Evolutionary conservation across 2,329 filamentous ascomycete species (phyloP).

Genomic region (Fusarium incarnatum): DNA sequence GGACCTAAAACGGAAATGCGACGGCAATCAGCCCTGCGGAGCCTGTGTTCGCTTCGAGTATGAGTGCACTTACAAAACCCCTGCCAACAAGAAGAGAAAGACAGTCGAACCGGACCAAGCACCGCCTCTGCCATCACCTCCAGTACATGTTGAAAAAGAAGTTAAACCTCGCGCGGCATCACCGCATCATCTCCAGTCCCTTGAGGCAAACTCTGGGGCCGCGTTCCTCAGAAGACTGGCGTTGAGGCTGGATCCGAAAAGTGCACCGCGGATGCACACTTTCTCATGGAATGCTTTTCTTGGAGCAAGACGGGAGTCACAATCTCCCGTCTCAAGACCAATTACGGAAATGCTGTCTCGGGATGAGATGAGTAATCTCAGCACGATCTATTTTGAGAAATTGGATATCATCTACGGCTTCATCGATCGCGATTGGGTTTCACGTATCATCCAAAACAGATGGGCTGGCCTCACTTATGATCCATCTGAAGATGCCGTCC

Average conservation of each 20-base stretch:
- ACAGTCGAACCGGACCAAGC: not conserved
- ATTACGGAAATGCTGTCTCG: conserved; percentile 61
- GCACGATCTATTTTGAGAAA: conserved; percentile 63
- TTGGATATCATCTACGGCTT: conserved; percentile 66
- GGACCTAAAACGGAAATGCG: conserved; percentile 67
- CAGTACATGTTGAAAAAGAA: conserved; percentile 6
- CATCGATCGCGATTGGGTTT: conserved; percentile 50
- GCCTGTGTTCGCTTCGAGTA: conserved; percentile 66
- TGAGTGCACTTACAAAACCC: conserved; percentile 60
- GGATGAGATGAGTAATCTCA: conserved; percentile 59
- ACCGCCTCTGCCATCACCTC: conserved; percentile 3
- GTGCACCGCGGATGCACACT: conserved; percentile 64
- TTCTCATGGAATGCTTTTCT: conserved; percentile 66
- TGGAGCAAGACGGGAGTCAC: conserved; percentile 43
- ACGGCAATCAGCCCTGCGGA: conserved; percentile 63
- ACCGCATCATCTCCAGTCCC: conserved; percentile 52
- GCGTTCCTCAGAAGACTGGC: conserved; percentile 66
- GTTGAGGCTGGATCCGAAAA: conserved; percentile 63
- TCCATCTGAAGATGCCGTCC: conserved; percentile 50
- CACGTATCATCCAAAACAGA: conserved; percentile 45
- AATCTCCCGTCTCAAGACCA: conserved; percentile 45
- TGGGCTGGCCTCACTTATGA: conserved; percentile 49
- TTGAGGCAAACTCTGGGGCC: conserved; percentile 68
- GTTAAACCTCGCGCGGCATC: conserved; percentile 11
- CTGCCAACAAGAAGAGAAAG: conserved; percentile 27